Evolutionary conservation across 2,329 filamentous ascomycete genomes (phyloP).

Genomic region (Raffaelea deltoideospora): DNA sequence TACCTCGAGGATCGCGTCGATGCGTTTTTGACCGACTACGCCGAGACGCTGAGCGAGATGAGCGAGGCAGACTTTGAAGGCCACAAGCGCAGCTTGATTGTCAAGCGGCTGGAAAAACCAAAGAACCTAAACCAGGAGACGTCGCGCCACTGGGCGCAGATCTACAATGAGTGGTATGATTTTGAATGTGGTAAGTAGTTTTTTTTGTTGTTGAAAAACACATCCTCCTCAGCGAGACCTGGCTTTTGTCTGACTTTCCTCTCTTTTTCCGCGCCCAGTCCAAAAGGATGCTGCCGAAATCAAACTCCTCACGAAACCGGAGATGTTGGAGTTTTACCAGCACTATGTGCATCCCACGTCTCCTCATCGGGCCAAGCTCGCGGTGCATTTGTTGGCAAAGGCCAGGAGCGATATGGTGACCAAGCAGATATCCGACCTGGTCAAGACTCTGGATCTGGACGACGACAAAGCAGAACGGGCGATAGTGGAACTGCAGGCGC

Average conservation of each 20-base stretch:
- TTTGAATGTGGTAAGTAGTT: conserved; percentile 60
- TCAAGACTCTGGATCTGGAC: conserved; percentile 20
- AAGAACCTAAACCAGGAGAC: conserved; percentile 86
- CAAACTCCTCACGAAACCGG: conserved; percentile 58
- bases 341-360: conserved; percentile 64
- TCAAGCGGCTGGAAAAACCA: conserved; percentile 74
- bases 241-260: too few relatives aligned
- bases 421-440: conserved; percentile 25
- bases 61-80: conserved; percentile 70
- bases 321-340: conserved; percentile 67
- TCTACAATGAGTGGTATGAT: conserved; percentile 75
- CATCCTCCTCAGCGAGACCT: too few relatives aligned
- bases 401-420: conserved; percentile 30
- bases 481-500: conserved; percentile 17
- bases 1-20: conserved; percentile 85
- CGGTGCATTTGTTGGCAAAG: conserved; percentile 71
- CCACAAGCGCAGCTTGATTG: conserved; percentile 80
- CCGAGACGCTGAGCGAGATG: conserved; percentile 57
- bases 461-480: conserved; percentile 15
- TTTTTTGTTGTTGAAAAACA: neutral
- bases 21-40: conserved; percentile 58
- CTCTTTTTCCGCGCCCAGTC: conserved; percentile 30
- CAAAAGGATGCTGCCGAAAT: conserved; percentile 65
- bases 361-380: conserved; percentile 59
- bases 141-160: conserved; percentile 68